Base-by-base conservation (phyloP, 2,329 filamentous ascomycete genomes). In the Trichoderma guizhouense region DNA sequence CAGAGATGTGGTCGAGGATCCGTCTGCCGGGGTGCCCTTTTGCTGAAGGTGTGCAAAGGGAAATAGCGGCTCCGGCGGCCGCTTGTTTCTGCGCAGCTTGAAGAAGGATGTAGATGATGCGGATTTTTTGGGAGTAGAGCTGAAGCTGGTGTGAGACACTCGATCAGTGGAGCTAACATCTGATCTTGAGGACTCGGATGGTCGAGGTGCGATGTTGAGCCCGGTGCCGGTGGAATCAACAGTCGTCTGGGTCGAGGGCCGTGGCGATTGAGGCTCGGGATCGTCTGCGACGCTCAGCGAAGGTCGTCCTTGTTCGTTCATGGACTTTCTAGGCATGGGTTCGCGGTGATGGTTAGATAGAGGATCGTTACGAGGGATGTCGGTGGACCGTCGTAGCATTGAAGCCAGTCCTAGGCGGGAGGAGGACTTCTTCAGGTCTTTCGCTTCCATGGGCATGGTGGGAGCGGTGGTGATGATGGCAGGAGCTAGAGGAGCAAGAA, bases 381-480 rank as follows among this genome's bases (percentile, higher is more conserved):
- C 87, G 67, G 83, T 84, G 2, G 87, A 88, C 61, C 84, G 85
- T 67, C 87, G 86, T 69, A 88, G 83, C 43, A 85, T 86, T 68
- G 84, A 82, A 28, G 86, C 83, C 24, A 90, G 81, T 76, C 84
- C 86, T 73, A 89, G 83, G 53, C 88, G 85, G 36, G 88, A 86
- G 53, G 85, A 80, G 75, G 87, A 89, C 79, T 88, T 90, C 63
- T 84, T 87, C 73, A 85, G 79, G 65, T 79, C 76, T 43, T 85
- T 76, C 24, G 89, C 79, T 66, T 92, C 88, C 75, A 90, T 88
- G 9, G 94, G 96, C 75, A 90, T 88, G 9, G 94, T 96, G 11
- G 96, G 95, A 18, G 95, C 93, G 12, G 95, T 98, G 64, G 93
- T 97, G 80, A 98, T 96, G 79, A 98, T 98, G 76, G 89, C 85